phyloP scores from a whole-genome alignment of 139 green algal species.

The Gonium pectorale region DNA sequence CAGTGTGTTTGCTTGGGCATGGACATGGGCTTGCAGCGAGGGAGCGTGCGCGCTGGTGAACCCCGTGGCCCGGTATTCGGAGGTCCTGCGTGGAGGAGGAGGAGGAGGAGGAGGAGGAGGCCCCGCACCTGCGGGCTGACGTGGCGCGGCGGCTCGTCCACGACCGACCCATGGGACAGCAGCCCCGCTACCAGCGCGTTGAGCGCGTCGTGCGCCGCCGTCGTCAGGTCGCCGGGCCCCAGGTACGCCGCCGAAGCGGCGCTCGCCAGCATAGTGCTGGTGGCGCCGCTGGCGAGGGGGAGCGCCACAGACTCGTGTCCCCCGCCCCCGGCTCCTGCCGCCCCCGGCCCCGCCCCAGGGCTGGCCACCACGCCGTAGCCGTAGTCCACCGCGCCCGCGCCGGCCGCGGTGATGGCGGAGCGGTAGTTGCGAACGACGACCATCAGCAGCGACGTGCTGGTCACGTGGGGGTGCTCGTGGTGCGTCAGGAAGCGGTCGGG shows the following conservation, averaged over 20 bases:
- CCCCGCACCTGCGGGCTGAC: not conserved
- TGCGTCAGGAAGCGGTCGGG: conserved; percentile 28
- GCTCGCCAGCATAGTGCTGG: too few species aligned
- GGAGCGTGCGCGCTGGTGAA: too few species aligned
- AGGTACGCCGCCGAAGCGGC: not conserved
- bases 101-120: too few species aligned
- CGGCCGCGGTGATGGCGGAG: not conserved
- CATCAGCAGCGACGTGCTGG: conserved; percentile 33
- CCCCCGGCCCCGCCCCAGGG: not conserved
- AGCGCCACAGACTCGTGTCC: too few species aligned
- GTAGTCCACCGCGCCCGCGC: not conserved
- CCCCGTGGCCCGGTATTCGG: too few species aligned
- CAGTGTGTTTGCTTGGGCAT: too few species aligned
- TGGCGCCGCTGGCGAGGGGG: too few species aligned
- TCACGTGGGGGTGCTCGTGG: conserved; percentile 9
- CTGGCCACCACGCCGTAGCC: too few species aligned
- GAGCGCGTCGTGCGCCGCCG: not conserved
- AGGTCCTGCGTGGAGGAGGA: too few species aligned
- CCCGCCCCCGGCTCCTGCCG: not conserved
- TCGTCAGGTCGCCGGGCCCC: not conserved
- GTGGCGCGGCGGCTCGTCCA: conserved; percentile 7
- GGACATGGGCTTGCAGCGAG: too few species aligned
- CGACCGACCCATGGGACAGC: conserved; percentile 14
- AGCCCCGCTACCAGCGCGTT: conserved; percentile 1
- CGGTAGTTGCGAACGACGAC: conserved; percentile 1